Evolutionary conservation across 169 alveolate species (phyloP).

Genomic region (Babesia sp.): DNA sequence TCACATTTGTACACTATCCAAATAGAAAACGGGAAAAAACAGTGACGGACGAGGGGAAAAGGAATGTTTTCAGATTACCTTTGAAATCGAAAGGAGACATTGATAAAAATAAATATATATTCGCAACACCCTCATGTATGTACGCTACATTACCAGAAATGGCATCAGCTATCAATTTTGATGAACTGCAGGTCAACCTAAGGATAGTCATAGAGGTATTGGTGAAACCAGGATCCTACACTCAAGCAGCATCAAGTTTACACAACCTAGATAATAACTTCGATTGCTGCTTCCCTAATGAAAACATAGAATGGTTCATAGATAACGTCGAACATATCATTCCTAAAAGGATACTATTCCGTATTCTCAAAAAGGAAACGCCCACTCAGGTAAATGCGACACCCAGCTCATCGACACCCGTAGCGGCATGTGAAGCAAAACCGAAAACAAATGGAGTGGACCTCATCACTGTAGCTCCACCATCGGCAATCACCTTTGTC

Average conservation of each 20-base stretch:
- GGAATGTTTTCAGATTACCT: conserved; percentile 29
- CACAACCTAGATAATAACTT: neutral
- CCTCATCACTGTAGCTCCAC: neutral
- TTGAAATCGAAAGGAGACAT: neutral
- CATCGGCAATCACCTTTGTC: neutral
- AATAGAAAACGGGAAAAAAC: neutral
- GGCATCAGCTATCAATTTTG: conserved; percentile 43
- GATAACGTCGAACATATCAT: conserved; percentile 22
- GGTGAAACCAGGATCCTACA: conserved; percentile 46
- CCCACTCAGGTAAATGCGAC: neutral
- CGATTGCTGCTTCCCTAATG: conserved; percentile 65
- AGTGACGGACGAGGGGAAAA: neutral
- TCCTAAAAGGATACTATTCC: conserved; percentile 47
- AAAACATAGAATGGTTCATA: conserved; percentile 60
- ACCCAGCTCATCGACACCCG: neutral
- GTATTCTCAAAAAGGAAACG: conserved; percentile 32
- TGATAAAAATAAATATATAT: conserved; percentile 12
- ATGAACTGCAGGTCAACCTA: conserved; percentile 35
- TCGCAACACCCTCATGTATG: conserved; percentile 66
- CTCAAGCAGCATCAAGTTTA: conserved; percentile 9
- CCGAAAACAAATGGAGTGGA: no score
- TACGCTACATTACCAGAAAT: conserved; percentile 59
- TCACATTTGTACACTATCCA: no score
- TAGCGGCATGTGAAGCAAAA: neutral
- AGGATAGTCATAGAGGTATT: conserved; percentile 49